Evolutionary conservation across 2,329 filamentous ascomycete species (phyloP), one percentile per base, ranked within the genome.

Genomic region (Chaetomiaceae sp.): DNA sequence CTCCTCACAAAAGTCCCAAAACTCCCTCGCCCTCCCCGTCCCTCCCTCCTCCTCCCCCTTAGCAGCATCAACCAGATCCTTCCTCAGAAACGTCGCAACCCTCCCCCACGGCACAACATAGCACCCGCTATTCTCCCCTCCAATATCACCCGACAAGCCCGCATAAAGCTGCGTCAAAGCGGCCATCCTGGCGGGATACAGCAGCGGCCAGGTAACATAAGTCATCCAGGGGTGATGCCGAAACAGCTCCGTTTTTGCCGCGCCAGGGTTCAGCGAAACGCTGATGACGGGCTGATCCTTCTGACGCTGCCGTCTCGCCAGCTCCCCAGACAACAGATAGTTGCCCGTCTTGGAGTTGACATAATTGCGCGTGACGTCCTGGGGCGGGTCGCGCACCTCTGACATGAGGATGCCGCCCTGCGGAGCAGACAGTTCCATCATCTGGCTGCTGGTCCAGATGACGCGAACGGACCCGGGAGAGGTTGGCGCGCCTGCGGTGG

Each of bases 141-240:
- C 74, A 3, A 79, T 64, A 0, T 76, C 68, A 0, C 71, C 70
- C 0, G 75, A 74, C 36, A 76, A 64, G 0, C 69, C 76, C 0
- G 75, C 71, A 54, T 61, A 45, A 11, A 45, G 17, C 29, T 45
- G 43, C 19, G 27, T 45, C 27, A 45, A 29, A 12, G 43, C 43
- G 11, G 43, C 43, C 29, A 45, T 17, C 43, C 43, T 17, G 12
- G 43, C 27, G n/a, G 27, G 11, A 7, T 45, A 15, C 43, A 45
- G 12, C 17, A 45, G 29, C 43, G 43, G 29, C 29, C 43, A n/a
- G 19, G 43, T 29, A 12, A 34, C 5, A 8, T 45, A 34, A 2
- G 17, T 31, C 27, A 17, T 14, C 43, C 17, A 33, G 11, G 29
- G 29, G 3, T 27, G 60, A 47, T 65, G 62, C 1, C 71, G 68